Evolutionary conservation across 2,329 filamentous ascomycete species (phyloP).

Genomic region (Neofusicoccum laricinum): DNA sequence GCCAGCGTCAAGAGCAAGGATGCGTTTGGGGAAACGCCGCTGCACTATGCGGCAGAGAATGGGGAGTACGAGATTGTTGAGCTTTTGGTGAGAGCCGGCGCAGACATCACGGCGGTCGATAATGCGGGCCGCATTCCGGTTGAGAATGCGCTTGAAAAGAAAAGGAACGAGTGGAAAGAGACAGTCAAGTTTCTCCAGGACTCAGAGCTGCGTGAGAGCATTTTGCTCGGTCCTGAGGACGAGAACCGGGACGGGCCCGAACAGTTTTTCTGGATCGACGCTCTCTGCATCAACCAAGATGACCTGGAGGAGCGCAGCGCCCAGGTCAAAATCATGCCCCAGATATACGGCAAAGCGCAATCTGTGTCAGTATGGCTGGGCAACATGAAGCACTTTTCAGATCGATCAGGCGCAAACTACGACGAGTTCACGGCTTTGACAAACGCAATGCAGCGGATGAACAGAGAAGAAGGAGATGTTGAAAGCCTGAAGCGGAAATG

Average conservation of each 20-base stretch:
- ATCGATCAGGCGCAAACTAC: background rate
- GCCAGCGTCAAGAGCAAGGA: background rate
- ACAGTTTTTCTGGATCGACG: constrained; percentile 19
- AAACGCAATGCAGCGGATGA: background rate
- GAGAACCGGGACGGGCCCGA: background rate
- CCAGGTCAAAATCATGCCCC: background rate
- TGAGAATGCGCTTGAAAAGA: background rate
- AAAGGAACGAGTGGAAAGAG: background rate
- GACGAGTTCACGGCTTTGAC: background rate
- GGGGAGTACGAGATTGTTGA: background rate
- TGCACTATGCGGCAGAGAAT: background rate
- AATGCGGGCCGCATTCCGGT: no score
- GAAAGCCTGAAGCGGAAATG: background rate
- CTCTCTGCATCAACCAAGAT: constrained; percentile 20
- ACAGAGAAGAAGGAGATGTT: background rate
- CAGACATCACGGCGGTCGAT: background rate
- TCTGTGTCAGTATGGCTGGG: background rate
- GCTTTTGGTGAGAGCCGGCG: background rate
- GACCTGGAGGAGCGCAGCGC: background rate
- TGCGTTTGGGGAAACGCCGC: background rate
- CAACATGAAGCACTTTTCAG: background rate
- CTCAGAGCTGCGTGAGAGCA: background rate
- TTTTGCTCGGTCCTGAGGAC: background rate
- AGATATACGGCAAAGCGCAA: background rate
- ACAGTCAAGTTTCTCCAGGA: background rate